A percentile compares a stretch with the other conserved stretches of the same genome.
phyloP scores from a whole-genome alignment of 2,329 filamentous ascomycete species.

The Ophiocordyceps camponoti-leonardi region DNA sequence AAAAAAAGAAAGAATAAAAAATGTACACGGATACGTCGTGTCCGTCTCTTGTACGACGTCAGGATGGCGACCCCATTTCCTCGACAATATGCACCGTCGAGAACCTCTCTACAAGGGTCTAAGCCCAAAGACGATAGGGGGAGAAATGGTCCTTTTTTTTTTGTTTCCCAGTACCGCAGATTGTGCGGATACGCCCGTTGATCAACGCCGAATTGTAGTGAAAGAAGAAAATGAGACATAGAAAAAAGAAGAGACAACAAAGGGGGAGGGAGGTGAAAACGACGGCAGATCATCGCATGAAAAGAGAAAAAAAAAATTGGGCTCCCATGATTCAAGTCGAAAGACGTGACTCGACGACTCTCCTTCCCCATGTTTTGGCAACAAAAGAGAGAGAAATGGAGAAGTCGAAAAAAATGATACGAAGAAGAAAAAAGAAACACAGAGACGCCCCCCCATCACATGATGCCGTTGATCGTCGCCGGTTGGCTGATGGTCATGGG shows the following conservation, averaged over 20 bases:
- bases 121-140: background rate
- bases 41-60: background rate
- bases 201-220: background rate
- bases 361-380: background rate
- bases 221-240: background rate
- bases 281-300: background rate
- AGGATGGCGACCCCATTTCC: background rate
- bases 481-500: conserved; percentile 46
- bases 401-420: too few species aligned
- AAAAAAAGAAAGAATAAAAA: background rate
- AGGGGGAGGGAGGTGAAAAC: background rate
- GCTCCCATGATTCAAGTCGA: background rate
- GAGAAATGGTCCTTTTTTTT: background rate
- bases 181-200: background rate
- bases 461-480: conserved; percentile 26
- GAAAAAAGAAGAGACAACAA: background rate
- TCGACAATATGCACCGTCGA: background rate
- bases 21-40: conserved; percentile 1
- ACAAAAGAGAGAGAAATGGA: conserved; percentile 6
- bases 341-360: background rate
- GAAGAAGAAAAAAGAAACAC: conserved; percentile 2
- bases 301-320: background rate
- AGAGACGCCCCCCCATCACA: conserved; percentile 15
- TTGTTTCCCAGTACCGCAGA: background rate
- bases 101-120: background rate